Evolutionary conservation across 495 filamentous ascomycete genomes (phyloP).

Genomic region (Aspergillus olivimuriae): DNA sequence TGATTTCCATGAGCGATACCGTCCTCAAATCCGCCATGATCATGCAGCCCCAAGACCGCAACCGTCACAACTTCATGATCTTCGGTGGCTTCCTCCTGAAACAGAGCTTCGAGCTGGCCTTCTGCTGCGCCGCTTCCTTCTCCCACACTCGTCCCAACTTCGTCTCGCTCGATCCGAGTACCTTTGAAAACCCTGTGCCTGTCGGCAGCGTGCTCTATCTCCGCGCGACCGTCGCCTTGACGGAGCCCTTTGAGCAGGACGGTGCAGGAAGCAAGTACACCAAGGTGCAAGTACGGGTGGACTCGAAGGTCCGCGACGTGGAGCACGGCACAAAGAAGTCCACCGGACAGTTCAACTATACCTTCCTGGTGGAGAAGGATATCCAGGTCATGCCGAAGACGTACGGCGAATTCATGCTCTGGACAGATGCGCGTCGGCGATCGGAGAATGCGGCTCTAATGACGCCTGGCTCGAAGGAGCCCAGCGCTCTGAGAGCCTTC

Average conservation of each 20-base stretch:
- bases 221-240: conserved; percentile 70
- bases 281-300: conserved; percentile 68
- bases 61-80: conserved; percentile 85
- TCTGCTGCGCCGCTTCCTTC: conserved; percentile 77
- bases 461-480: conserved; percentile 26
- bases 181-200: conserved; percentile 78
- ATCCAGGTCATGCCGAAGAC: conserved; percentile 69
- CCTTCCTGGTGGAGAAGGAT: conserved; percentile 67
- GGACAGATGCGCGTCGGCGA: conserved; percentile 63
- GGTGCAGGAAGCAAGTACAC: conserved; percentile 43
- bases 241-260: conserved; percentile 52
- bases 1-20: conserved; percentile 62
- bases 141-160: conserved; percentile 71
- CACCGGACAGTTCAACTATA: conserved; percentile 82
- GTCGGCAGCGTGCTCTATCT: conserved; percentile 79
- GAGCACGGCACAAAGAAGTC: conserved; percentile 70
- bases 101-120: conserved; percentile 80
- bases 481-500: conserved; percentile 31
- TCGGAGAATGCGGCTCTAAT: conserved; percentile 40
- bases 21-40: conserved; percentile 64
- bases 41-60: conserved; percentile 85
- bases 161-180: conserved; percentile 70
- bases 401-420: conserved; percentile 76
- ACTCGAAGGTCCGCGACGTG: conserved; percentile 70
- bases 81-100: conserved; percentile 83